Base-by-base conservation (phyloP, 2,329 filamentous ascomycete species). In the Fusarium nodosum region DNA sequence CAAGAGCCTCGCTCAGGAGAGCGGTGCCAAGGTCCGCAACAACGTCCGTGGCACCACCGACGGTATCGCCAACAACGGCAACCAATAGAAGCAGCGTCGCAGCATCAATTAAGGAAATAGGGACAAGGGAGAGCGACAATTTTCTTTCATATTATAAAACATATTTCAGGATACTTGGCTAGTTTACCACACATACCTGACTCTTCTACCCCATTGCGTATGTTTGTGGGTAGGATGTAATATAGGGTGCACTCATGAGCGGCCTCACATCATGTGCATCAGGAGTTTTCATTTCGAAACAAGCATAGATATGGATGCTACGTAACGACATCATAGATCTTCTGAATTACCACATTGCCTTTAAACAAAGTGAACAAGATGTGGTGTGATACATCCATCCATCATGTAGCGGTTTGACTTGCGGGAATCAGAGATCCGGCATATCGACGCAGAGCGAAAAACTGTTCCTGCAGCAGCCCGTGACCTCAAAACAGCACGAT, bases 21-120 rank as follows among this genome's bases (percentile, higher is more conserved):
- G 82, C 3, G 82, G 83, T 41, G 83, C 85, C 7, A 42, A 50
- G 8, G 86, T 87, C 56, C 45, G 46, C 34, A 76, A 77, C 63
- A 86, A 86, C 73, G 64, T 56, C 34, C 44, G 39, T 5, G 79
- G 77, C 48, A 88, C 87, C 7, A 88, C 86, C 22, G 77, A 68
- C 69, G 74, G 84, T 66, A 88, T 89, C 69, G 87, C 85, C 74
- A 87, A 87, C 81, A 89, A 89, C 76, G 86, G 86, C 60, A 76
- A 78, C 67, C 58, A 78, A 72, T 74, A 74, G 68, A 64, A 47
- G 54, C 54, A 56, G 16, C 24, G 56, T 20, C 26, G 28, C 53
- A 62, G 52, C 44, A 60, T 41, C 62, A 46, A 54, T 20, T 18
- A 56, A 42, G 51, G 56, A 53, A 59, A 39, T 39, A 56, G 36